Base-by-base conservation (phyloP, 1,284 basidiomycete genomes). In the Sanghuangporus weigelae region DNA sequence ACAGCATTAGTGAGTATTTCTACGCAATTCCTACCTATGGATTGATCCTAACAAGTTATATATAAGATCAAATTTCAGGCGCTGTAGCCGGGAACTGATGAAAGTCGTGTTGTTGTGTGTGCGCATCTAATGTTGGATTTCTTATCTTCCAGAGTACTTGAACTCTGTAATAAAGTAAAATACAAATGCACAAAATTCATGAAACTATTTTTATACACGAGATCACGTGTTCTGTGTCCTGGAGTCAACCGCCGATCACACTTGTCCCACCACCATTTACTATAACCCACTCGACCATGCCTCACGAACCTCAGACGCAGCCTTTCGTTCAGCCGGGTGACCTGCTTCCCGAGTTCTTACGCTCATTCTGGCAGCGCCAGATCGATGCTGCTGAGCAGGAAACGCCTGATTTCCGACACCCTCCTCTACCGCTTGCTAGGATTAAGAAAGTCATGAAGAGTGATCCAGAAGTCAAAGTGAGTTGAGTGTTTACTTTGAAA, bases 381-480 rank as follows among this genome's bases (percentile, higher is more conserved):
- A 81, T 94, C 59, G 85, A 90, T 72, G 79, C 84, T 3, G 91
- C 91, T 0, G 92, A 94, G 73, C 83, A 88, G 69, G 89, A 92
- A 71, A 89, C 86, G 0, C 89, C 90, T 40, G 92, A 94, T 74
- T 93, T 92, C 69, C 81, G 91, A 64, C 92, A 93, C 71, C 92
- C 92, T 0, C 87, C 90, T 6, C 78, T 95, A n/a, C 92, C 93
- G 6, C 78, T 97, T 39, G 95, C 95, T 14, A 81, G 95, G 72
- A 96, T 97, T 70, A 97, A 97, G 80, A 96, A 97, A 75, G 95
- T 97, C 67, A 97, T 97, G 93, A 97, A 97, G 82, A 95, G 90
- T 74, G 95, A 97, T 79, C 94, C 94, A 23, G 94, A 96, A 70
- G 93, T 97, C 67, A 95, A 94, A 81, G 93, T 94, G 72, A 71